Base-by-base conservation (phyloP, 2,329 filamentous ascomycete species). In the Didymella lethalis region DNA sequence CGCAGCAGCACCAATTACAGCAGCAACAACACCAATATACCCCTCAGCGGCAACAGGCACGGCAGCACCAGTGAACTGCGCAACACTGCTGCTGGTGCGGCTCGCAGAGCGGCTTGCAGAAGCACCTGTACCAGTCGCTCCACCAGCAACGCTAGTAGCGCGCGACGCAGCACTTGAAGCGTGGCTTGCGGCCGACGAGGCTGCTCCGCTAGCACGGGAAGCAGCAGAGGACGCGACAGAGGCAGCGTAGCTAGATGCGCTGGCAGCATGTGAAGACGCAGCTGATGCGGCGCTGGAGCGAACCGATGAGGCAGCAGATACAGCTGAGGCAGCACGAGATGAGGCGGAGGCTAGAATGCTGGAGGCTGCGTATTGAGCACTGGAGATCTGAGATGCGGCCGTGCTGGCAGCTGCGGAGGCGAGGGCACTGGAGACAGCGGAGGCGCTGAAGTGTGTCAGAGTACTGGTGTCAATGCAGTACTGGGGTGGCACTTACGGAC, bases 1-100 rank as follows among this genome's bases (percentile, higher is more conserved):
- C 14, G 58, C 62, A 60, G 54, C 55, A 36, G 55, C 44, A 40
- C 60, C 62, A 23, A 63, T 45, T 23, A 57, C 54, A n/a, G 52
- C 58, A 7, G 45, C 40, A 10, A 62, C 52, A 1, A 61, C 54
- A 53, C 56, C 56, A 5, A 36, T 53, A 16, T 59, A 50, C 0
- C 61, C 58, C 2, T 52, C 31, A 7, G 32, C 45, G 23, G 36
- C 20, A 6, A 62, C 10, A 36, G 55, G 23, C 36, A 28, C 51
- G 34, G 59, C 59, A 38, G 52, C 59, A 14, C 54, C 57, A 14
- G 59, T 61, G 36, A 48, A 57, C 32, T 49, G 44, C 28, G 61
- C 38, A 32, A 45, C 41, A 7, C 25, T n/a, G 5, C 55, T 45
- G 4, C 38, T 41, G 38, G 46, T 48, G 16, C 45, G 23, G 23